These are phyloP conservation scores for Heritiera littoralis DNA, from an alignment of 345 rosid species.

Conservation along the genomic window DNA sequence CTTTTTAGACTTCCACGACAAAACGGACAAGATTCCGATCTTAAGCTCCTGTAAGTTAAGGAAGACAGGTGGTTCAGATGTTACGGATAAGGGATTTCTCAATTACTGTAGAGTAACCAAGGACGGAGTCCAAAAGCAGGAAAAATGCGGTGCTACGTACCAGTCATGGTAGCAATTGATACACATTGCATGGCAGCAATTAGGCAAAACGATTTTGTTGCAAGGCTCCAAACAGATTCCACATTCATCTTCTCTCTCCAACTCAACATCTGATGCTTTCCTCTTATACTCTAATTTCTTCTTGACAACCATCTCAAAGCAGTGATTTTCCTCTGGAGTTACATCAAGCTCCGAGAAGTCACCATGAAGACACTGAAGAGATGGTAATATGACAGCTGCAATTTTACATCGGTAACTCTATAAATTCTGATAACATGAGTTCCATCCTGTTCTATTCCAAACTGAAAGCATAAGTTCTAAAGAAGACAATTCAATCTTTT, in stretches of 20 bases:
- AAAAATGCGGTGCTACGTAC: conserved; percentile 25
- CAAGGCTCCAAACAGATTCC: conserved; percentile 60
- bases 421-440: not conserved
- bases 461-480: not conserved
- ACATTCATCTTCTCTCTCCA: conserved; percentile 58
- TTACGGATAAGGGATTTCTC: not conserved
- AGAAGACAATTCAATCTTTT: not conserved
- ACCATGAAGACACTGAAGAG: conserved; percentile 44
- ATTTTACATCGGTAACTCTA: conserved; percentile 12
- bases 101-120: not conserved
- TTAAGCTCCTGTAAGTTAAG: conserved; percentile 41
- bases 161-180: conserved; percentile 58
- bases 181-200: conserved; percentile 60
- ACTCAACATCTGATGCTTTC: conserved; percentile 29
- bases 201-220: conserved; percentile 53
- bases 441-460: not conserved
- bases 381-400: conserved; percentile 52
- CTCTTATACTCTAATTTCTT: conserved; percentile 30
- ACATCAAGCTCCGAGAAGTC: conserved; percentile 38
- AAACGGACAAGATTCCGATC: conserved; percentile 56
- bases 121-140: not conserved
- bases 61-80: not conserved
- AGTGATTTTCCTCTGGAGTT: conserved; percentile 18
- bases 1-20: conserved; percentile 52
- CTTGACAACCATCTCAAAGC: conserved; percentile 24